These are phyloP conservation scores for Metschnikowia lochheadii DNA, from an alignment of 805 yeast genomes.

Conservation along the genomic window DNA sequence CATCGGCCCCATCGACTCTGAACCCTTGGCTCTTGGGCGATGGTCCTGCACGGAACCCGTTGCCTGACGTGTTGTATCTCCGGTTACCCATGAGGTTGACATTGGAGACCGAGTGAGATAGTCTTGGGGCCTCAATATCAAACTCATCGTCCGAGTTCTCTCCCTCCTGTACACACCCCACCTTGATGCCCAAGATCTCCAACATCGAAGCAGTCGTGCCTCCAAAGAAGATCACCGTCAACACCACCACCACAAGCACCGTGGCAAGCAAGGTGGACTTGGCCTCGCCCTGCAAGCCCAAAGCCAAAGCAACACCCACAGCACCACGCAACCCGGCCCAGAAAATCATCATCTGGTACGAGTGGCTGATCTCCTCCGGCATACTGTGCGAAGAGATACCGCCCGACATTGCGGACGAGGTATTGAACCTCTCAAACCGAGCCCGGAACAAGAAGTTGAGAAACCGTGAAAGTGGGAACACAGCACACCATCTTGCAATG, in stretches of 20 bases:
- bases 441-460: conserved; percentile 75
- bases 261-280: conserved; percentile 88
- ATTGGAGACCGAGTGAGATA: conserved; percentile 15
- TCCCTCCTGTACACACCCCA: conserved; percentile 79
- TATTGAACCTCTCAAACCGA: conserved; percentile 42
- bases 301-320: conserved; percentile 97
- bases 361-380: conserved; percentile 89
- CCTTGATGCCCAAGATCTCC: conserved; percentile 86
- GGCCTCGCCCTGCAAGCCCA: conserved; percentile 94
- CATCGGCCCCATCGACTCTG: conserved; percentile 10
- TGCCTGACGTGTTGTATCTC: conserved; percentile 16
- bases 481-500: conserved; percentile 95
- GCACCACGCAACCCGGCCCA: conserved; percentile 99
- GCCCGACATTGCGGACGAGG: conserved; percentile 28
- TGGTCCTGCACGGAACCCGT: conserved; percentile 14
- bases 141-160: conserved; percentile 88
- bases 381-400: conserved; percentile 40
- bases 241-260: conserved; percentile 90
- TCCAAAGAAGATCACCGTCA: conserved; percentile 94
- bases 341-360: conserved; percentile 97
- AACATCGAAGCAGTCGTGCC: conserved; percentile 99
- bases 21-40: neutral
- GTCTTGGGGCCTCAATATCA: conserved; percentile 74
- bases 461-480: conserved; percentile 84
- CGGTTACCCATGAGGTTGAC: conserved; percentile 23